Percentiles rank a stretch among this genome's conserved stretches.
Evolutionary conservation across 1,139 yeast species (phyloP).

Genomic region (Yamadazyma aaseri): DNA sequence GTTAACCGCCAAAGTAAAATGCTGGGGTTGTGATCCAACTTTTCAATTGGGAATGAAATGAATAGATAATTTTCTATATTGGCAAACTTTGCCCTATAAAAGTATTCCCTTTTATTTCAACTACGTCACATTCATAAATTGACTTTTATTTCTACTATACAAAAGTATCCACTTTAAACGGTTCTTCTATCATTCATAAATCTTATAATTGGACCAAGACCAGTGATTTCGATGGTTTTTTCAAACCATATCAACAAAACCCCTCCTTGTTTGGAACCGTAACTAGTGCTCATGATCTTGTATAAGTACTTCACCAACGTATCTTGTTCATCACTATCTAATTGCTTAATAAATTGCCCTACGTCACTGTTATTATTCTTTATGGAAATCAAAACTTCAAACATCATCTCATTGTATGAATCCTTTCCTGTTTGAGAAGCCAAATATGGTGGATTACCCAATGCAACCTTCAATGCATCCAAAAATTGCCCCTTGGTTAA

Average conservation of each 20-base stretch:
- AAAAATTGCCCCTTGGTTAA: constrained; percentile 71
- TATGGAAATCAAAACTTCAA: constrained; percentile 72
- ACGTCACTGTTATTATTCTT: constrained; percentile 67
- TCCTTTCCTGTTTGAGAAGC: constrained; percentile 58
- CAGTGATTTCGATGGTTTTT: constrained; percentile 78
- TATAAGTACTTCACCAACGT: constrained; percentile 81
- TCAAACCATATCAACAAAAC: constrained; percentile 88
- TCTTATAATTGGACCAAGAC: constrained; percentile 86
- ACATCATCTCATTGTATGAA: constrained; percentile 53
- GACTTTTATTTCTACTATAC: no score
- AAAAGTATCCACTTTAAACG: no score
- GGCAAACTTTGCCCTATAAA: no score
- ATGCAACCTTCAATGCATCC: constrained; percentile 63
- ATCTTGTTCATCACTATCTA: constrained; percentile 68
- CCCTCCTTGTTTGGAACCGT: constrained; percentile 87
- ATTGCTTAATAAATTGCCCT: constrained; percentile 53
- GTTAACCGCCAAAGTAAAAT: no score
- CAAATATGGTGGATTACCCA: constrained; percentile 81
- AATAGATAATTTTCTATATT: no score
- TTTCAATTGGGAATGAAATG: no score
- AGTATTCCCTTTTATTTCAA: no score
- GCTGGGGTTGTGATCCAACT: no score
- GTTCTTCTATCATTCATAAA: constrained; percentile 84
- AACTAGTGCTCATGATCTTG: constrained; percentile 75
- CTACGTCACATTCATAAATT: no score